A percentile compares a stretch with the other conserved stretches of the same genome.
Evolutionary conservation across 1,284 basidiomycete genomes (phyloP).

Genomic region (Singerocomus inundabilis): DNA sequence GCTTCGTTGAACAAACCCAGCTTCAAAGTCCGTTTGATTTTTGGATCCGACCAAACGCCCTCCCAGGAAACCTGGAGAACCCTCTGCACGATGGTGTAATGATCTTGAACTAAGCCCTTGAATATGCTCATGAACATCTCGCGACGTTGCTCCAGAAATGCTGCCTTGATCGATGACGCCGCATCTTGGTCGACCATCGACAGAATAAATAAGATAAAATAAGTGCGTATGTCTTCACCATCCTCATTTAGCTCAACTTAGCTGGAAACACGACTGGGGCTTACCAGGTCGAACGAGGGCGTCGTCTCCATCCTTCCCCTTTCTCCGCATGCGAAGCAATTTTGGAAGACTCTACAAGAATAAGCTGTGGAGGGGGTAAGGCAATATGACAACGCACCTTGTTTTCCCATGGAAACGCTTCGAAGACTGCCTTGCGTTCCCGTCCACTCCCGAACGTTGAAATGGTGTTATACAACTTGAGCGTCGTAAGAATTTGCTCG

Average conservation of each 20-base stretch:
- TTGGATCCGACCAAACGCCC: conserved; percentile 68
- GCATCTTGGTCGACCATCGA: conserved; percentile 59
- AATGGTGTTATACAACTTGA: conserved; percentile 62
- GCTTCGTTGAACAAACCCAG: conserved; percentile 64
- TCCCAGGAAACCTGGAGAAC: conserved; percentile 57
- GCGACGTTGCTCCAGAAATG: conserved; percentile 66
- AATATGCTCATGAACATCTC: conserved; percentile 64
- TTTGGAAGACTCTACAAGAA: conserved; percentile 56
- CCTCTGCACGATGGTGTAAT: conserved; percentile 51
- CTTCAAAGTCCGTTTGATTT: conserved; percentile 67
- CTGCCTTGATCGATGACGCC: conserved; percentile 50
- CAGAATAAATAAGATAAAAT: conserved; percentile 65
- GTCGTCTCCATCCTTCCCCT: conserved; percentile 43
- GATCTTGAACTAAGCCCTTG: conserved; percentile 64
- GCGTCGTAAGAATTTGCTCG: conserved; percentile 59
- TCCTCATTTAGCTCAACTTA: conserved; percentile 1
- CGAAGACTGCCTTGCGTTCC: conserved; percentile 59
- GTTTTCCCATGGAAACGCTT: conserved; percentile 71
- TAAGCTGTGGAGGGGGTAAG: neutral
- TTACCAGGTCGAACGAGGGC: conserved; percentile 56
- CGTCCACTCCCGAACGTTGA: conserved; percentile 61
- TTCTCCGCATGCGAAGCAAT: conserved; percentile 68
- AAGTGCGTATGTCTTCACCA: conserved; percentile 65
- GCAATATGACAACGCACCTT: conserved; percentile 47
- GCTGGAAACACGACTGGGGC: conserved; percentile 9